Conservation (phyloP, 2,329 filamentous ascomycete genomes). For the Hymenotorrendiella dingleyae region DNA sequence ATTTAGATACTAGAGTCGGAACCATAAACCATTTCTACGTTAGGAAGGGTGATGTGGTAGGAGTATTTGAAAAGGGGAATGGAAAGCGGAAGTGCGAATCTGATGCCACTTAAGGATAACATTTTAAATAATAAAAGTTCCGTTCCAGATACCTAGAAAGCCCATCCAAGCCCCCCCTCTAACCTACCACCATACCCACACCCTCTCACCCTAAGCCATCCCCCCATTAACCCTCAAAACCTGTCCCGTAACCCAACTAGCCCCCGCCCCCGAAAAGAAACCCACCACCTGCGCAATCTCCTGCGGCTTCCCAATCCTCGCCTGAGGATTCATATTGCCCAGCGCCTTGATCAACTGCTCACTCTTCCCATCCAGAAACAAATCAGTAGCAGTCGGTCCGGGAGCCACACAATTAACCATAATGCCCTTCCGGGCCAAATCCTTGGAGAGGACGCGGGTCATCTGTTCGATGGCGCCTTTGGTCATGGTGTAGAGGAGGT, state of each 20-base stretch:
- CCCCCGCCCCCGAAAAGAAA: constrained; percentile 30
- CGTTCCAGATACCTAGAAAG: too few relatives aligned
- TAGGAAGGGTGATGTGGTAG: too few relatives aligned
- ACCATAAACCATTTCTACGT: too few relatives aligned
- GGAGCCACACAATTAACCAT: constrained; percentile 45
- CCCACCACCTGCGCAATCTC: constrained; percentile 41
- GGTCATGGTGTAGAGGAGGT: constrained; percentile 41
- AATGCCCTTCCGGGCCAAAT: constrained; percentile 42
- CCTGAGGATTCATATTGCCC: constrained; percentile 36
- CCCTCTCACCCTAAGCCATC: constrained; percentile 15
- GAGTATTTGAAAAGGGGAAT: too few relatives aligned
- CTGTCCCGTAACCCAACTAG: constrained; percentile 25
- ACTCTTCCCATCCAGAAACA: constrained; percentile 39
- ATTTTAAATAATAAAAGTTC: too few relatives aligned
- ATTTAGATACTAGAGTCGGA: too few relatives aligned
- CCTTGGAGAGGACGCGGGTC: constrained; percentile 43
- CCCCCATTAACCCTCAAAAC: constrained; percentile 26
- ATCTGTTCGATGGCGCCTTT: constrained; percentile 52
- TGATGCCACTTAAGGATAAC: too few relatives aligned
- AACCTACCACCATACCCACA: too few relatives aligned
- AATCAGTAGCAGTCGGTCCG: constrained; percentile 44
- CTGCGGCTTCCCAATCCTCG: constrained; percentile 40
- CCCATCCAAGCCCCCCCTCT: too few relatives aligned
- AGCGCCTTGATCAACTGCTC: constrained; percentile 38
- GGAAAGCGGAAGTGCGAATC: too few relatives aligned